Evolutionary conservation across 2,329 filamentous ascomycete species (phyloP).

Genomic region (Drechslerella dactyloides): DNA sequence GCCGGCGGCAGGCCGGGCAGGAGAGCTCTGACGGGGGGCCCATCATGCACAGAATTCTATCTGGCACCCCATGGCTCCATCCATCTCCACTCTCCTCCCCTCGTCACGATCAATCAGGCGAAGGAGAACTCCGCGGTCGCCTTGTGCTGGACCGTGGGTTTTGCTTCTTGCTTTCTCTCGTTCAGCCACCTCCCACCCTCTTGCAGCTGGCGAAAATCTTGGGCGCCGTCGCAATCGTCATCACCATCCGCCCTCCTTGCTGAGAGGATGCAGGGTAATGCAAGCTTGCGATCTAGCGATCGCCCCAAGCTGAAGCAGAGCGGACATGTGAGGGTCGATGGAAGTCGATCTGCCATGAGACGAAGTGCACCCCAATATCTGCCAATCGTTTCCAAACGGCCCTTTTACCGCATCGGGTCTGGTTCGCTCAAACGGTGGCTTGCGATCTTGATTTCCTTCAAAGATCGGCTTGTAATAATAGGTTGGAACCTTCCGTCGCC

Average conservation of each 20-base stretch:
- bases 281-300: not conserved
- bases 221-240: not conserved
- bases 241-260: not conserved
- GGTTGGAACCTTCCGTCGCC: conserved; percentile 51
- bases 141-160: not conserved
- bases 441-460: conserved; percentile 52
- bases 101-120: not conserved
- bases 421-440: conserved; percentile 44
- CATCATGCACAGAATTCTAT: conserved; percentile 9
- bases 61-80: not conserved
- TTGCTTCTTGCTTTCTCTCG: not conserved
- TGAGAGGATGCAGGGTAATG: not conserved
- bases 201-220: not conserved
- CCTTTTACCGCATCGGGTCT: conserved; percentile 49
- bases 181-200: not conserved
- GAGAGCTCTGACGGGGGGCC: conserved; percentile 7
- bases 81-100: not conserved
- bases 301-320: not conserved
- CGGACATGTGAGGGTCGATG: not conserved
- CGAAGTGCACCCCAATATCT: conserved; percentile 29
- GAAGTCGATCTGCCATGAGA: conserved; percentile 8
- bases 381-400: conserved; percentile 47
- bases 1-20: not conserved
- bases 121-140: conserved; percentile 2
- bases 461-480: conserved; percentile 51